Conservation (phyloP, 2,329 filamentous ascomycete species). For the Aciculosporium take region DNA sequence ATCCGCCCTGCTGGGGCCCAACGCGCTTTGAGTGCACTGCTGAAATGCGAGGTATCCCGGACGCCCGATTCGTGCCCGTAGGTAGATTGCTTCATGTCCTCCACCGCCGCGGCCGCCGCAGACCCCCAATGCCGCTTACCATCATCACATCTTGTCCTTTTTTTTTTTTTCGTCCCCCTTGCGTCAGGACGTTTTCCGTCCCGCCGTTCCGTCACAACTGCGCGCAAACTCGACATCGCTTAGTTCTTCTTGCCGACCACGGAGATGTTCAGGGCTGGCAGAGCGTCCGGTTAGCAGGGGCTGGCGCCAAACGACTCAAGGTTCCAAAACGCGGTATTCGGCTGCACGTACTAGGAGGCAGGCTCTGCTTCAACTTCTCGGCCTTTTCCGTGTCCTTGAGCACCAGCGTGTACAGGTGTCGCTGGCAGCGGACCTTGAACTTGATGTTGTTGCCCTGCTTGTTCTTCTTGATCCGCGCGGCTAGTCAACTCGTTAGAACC, state of each 20-base stretch:
- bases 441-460: constrained; percentile 84
- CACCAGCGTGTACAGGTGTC: constrained; percentile 93
- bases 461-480: constrained; percentile 93
- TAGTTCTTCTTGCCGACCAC: constrained; percentile 42
- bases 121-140: constrained; percentile 2
- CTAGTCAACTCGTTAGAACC: constrained; percentile 26
- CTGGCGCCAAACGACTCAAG: too few species aligned
- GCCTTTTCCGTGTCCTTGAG: constrained; percentile 99
- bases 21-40: constrained; percentile 20
- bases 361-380: constrained; percentile 99
- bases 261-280: constrained; percentile 35
- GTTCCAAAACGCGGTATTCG: background rate
- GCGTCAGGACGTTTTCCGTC: background rate
- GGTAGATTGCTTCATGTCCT: constrained; percentile 19
- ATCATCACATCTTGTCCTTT: constrained; percentile 11
- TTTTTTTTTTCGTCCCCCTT: constrained; percentile 6
- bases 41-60: constrained; percentile 41
- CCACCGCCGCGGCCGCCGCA: constrained; percentile 10
- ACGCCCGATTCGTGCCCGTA: constrained; percentile 35
- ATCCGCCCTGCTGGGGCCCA: background rate
- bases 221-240: too few species aligned
- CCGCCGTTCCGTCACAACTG: too few species aligned
- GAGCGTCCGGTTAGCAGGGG: background rate
- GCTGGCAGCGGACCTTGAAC: constrained; percentile 99
- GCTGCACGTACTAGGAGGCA: constrained; percentile 74